These are phyloP conservation scores for Corynespora cassiicola DNA, from an alignment of 2,329 filamentous ascomycete species.

Conservation along the genomic window DNA sequence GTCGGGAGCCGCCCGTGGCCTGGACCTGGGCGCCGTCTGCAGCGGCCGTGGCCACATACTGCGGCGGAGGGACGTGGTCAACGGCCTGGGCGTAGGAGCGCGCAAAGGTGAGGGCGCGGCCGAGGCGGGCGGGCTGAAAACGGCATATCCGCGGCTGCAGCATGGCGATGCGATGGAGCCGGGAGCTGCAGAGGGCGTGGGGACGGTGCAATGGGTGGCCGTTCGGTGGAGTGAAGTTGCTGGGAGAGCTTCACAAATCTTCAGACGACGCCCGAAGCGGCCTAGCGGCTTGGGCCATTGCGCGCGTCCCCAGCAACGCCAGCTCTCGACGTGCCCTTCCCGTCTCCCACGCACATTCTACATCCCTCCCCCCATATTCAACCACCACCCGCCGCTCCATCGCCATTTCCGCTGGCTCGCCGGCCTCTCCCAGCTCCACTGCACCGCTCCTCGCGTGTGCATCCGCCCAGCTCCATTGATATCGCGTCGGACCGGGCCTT, in stretches of 20 bases:
- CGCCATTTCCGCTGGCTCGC: constrained; percentile 14
- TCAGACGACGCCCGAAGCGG: constrained; percentile 29
- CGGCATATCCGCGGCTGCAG: constrained; percentile 70
- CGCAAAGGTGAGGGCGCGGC: constrained; percentile 53
- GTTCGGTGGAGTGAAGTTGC: constrained; percentile 25
- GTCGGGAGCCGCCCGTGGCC: constrained; percentile 33
- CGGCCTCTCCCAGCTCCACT: constrained; percentile 4
- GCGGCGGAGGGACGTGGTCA: constrained; percentile 40
- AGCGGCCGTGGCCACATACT: constrained; percentile 40
- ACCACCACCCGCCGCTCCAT: constrained; percentile 13
- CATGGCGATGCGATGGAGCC: constrained; percentile 54
- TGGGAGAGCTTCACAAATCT: constrained; percentile 33
- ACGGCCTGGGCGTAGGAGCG: constrained; percentile 62
- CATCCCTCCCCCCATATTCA: background rate
- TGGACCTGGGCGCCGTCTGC: constrained; percentile 31
- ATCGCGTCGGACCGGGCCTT: constrained; percentile 28
- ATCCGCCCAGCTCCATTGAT: constrained; percentile 18
- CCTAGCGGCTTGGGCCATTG: constrained; percentile 18
- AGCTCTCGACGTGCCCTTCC: constrained; percentile 8
- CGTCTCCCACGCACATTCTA: background rate
- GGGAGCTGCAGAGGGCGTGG: constrained; percentile 18
- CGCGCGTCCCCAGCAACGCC: constrained; percentile 16
- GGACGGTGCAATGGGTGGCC: constrained; percentile 24
- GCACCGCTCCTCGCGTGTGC: background rate
- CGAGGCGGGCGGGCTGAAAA: constrained; percentile 56